A percentile compares a stretch with the other conserved stretches of the same genome.
phyloP scores from a whole-genome alignment of 345 rosid species.

The Bruguiera parviflora region DNA sequence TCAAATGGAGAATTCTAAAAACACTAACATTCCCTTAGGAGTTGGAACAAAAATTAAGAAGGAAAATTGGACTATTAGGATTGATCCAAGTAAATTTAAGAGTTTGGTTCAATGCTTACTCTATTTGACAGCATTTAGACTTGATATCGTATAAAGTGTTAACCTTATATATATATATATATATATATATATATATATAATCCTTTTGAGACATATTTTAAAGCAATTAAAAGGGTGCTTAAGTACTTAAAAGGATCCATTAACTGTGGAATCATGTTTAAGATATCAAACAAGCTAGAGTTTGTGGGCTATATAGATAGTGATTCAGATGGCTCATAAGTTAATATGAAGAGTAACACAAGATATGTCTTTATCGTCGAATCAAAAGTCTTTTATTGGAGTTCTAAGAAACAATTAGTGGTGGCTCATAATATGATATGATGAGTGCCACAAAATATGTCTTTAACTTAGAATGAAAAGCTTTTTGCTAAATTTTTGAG shows the following conservation, averaged over 20 bases:
- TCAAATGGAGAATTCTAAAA: no score
- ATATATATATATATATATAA: neutral
- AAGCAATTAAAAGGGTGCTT: neutral
- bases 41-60: no score
- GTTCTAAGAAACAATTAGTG: no score
- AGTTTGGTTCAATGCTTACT: no score
- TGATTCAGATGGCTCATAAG: neutral
- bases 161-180: neutral
- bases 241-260: neutral
- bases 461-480: neutral
- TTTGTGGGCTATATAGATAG: neutral
- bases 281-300: neutral
- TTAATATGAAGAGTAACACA: no score
- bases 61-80: no score
- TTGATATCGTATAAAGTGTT: no score
- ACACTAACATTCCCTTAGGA: no score
- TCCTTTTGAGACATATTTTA: neutral
- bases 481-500: neutral
- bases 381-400: no score
- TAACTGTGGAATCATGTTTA: neutral
- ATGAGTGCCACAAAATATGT: neutral
- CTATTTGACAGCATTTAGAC: no score
- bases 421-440: neutral
- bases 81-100: no score
- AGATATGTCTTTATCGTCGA: no score